phyloP scores from a whole-genome alignment of 192 early-diverging fungal genomes.

The Jimgerdemannia flammicorona region DNA sequence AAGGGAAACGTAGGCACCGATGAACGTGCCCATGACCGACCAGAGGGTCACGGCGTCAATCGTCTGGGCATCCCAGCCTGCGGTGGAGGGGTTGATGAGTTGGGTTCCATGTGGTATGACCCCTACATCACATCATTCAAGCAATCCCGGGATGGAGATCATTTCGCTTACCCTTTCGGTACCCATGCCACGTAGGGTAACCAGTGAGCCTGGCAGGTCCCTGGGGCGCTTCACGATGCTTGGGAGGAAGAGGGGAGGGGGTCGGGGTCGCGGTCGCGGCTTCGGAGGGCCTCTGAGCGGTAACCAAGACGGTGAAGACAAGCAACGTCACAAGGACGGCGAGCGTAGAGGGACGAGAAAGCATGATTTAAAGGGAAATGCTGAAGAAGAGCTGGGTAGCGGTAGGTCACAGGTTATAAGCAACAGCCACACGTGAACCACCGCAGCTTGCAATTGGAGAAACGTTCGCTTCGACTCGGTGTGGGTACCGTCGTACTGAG shows the following conservation, averaged over 20 bases:
- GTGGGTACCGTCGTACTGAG: too few relatives aligned
- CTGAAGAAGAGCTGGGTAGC: too few relatives aligned
- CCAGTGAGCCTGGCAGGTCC: background rate
- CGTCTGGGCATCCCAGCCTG: background rate
- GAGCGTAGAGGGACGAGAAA: background rate
- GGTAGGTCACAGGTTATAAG: too few relatives aligned
- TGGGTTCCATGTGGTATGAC: background rate
- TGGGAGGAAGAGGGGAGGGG: background rate
- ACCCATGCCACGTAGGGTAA: background rate
- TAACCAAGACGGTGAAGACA: background rate
- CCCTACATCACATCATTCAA: too few relatives aligned
- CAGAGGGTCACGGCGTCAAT: background rate
- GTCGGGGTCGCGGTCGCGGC: background rate
- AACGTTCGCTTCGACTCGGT: too few relatives aligned
- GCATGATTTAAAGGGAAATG: too few relatives aligned
- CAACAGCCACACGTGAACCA: too few relatives aligned
- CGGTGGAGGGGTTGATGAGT: background rate
- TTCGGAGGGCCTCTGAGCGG: background rate
- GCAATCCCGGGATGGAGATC: background rate
- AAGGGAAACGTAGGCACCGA: background rate
- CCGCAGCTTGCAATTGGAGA: too few relatives aligned
- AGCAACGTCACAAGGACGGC: background rate
- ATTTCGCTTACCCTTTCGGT: background rate
- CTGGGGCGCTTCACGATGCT: background rate
- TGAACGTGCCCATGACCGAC: background rate